phyloP scores from a whole-genome alignment of 139 green algal species.

The Gonium pectorale region DNA sequence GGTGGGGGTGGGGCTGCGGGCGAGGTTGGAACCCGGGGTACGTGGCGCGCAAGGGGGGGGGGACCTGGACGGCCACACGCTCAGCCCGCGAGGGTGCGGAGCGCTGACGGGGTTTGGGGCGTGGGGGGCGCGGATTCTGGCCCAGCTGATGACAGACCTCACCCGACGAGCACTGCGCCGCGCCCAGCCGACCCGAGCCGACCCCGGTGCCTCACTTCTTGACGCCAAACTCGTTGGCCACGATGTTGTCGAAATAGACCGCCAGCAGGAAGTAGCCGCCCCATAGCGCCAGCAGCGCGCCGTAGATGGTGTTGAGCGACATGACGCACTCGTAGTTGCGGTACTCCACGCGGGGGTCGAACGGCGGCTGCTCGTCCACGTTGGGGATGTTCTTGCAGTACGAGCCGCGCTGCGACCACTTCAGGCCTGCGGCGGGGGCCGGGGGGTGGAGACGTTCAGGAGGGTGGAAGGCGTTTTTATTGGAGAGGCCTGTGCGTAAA shows the following conservation, averaged over 20 bases:
- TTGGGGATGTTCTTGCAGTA: constrained; percentile 72
- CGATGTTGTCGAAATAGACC: constrained; percentile 93
- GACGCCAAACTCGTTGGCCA: constrained; percentile 81
- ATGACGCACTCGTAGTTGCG: constrained; percentile 79
- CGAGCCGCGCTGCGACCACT: constrained; percentile 60
- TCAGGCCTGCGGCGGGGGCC: constrained; percentile 47
- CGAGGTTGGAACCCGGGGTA: no score
- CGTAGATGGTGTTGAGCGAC: constrained; percentile 65
- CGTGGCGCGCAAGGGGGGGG: no score
- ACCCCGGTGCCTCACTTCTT: constrained; percentile 32
- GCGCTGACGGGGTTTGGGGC: no score
- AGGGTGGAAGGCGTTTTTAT: no score
- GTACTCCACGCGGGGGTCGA: constrained; percentile 65
- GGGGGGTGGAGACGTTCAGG: neutral
- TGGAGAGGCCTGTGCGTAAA: no score
- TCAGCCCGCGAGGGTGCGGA: no score
- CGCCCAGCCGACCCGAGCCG: no score
- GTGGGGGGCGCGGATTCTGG: no score
- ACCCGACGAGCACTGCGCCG: no score
- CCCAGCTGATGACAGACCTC: no score
- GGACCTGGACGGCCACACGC: no score
- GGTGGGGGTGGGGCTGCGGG: neutral
- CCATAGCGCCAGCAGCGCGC: constrained; percentile 63
- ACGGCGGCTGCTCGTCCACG: constrained; percentile 42
- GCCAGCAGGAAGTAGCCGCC: constrained; percentile 79